These are phyloP conservation scores for Diversispora epigaea DNA, from an alignment of 192 early-diverging fungal genomes.

Conservation along the genomic window DNA sequence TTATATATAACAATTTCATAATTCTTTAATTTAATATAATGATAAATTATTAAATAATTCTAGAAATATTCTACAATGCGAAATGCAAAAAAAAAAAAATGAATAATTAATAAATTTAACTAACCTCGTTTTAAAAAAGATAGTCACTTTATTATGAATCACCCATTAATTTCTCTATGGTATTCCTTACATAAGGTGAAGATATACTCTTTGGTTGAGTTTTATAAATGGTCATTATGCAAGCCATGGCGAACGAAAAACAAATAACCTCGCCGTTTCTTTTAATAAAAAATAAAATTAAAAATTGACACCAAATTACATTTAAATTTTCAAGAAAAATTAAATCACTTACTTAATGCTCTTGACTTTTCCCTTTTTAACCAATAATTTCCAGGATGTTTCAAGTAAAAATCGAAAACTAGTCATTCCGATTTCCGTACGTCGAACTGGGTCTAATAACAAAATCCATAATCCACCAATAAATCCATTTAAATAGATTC, in stretches of 20 bases:
- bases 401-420: conserved; percentile 38
- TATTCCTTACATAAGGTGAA: background rate
- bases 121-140: too few species aligned
- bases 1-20: too few species aligned
- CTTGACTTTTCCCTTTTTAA: conserved; percentile 30
- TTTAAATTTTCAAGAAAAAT: background rate
- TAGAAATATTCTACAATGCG: too few species aligned
- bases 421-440: conserved; percentile 36
- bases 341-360: conserved; percentile 9
- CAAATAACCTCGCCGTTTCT: conserved; percentile 24
- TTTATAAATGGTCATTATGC: conserved; percentile 13
- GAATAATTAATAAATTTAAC: too few species aligned
- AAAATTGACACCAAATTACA: background rate
- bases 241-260: conserved; percentile 17
- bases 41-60: too few species aligned
- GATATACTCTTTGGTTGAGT: conserved; percentile 19
- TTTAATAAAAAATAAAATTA: background rate
- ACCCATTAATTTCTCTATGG: background rate
- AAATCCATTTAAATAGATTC: conserved; percentile 38
- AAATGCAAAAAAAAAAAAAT: too few species aligned
- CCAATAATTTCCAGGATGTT: conserved; percentile 34
- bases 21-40: too few species aligned
- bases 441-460: conserved; percentile 22
- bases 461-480: conserved; percentile 39
- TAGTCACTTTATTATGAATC: background rate